Conservation (phyloP, 2,329 filamentous ascomycete species). For the Dothistroma septosporum region DNA sequence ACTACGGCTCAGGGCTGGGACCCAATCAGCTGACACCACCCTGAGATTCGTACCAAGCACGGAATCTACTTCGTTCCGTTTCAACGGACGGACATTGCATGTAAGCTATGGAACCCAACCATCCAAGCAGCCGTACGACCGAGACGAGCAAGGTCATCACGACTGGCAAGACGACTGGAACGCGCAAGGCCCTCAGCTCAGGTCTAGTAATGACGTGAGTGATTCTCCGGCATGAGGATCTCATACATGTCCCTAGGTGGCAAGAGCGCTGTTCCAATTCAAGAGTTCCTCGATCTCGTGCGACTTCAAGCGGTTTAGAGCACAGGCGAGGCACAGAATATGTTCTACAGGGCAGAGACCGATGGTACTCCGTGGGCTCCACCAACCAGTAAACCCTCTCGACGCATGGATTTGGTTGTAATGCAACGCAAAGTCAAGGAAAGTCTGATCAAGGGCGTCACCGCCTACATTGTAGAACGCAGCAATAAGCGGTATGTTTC, state of each 20-base stretch:
- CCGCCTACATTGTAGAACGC: slow-evolving; percentile 66
- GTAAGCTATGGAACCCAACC: not conserved
- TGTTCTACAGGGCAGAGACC: not conserved
- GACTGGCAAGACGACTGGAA: not conserved
- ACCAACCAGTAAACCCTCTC: not conserved
- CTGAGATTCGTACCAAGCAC: not conserved
- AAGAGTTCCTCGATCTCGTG: not conserved
- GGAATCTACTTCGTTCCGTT: not conserved
- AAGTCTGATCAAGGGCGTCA: slow-evolving; percentile 63
- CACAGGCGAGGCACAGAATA: not conserved
- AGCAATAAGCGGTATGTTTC: slow-evolving; percentile 74
- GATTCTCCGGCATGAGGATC: not conserved
- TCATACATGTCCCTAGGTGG: not conserved
- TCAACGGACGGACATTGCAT: not conserved
- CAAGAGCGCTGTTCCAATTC: not conserved
- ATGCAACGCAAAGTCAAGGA: slow-evolving; percentile 63
- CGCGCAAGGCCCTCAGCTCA: no score
- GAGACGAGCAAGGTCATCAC: not conserved
- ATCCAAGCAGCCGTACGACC: not conserved
- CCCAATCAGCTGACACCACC: not conserved
- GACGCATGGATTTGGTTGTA: slow-evolving; percentile 61
- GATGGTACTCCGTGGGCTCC: not conserved
- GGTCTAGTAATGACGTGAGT: not conserved
- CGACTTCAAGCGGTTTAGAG: not conserved
- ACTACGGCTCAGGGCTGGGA: not conserved